phyloP scores from a whole-genome alignment of 169 alveolate species.

The Babesia caballi region DNA sequence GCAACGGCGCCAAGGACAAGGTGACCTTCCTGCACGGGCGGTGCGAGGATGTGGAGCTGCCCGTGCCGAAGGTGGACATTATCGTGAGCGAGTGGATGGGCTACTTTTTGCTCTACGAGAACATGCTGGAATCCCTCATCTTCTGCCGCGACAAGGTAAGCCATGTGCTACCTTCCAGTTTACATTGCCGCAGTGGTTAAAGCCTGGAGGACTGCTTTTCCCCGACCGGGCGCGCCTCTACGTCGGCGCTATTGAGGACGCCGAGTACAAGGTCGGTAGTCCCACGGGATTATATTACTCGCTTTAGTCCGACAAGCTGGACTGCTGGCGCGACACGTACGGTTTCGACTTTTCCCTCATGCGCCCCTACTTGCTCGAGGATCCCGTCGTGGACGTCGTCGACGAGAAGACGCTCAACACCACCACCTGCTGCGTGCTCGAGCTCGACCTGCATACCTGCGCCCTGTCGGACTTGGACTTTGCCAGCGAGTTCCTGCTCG shows the following conservation, averaged over 20 bases:
- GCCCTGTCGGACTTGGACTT: slow-evolving; percentile 89
- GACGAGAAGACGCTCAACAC: slow-evolving; percentile 86
- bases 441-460: slow-evolving; percentile 89
- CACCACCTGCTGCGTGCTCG: slow-evolving; percentile 76
- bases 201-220: slow-evolving; percentile 90
- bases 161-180: background rate
- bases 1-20: slow-evolving; percentile 85
- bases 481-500: slow-evolving; percentile 77
- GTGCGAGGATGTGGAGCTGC: slow-evolving; percentile 91
- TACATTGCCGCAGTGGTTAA: slow-evolving; percentile 79
- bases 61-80: slow-evolving; percentile 95
- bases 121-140: slow-evolving; percentile 95
- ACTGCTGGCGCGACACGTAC: slow-evolving; percentile 94
- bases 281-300: background rate
- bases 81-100: slow-evolving; percentile 99
- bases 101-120: slow-evolving; percentile 94
- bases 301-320: slow-evolving; percentile 84
- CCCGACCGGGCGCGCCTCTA: slow-evolving; percentile 94
- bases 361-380: slow-evolving; percentile 84
- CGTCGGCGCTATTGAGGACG: slow-evolving; percentile 96
- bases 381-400: slow-evolving; percentile 93
- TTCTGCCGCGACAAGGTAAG: slow-evolving; percentile 92
- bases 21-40: slow-evolving; percentile 92
- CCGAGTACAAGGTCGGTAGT: slow-evolving; percentile 82
- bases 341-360: slow-evolving; percentile 93